Evolutionary conservation across 345 rosid genomes (phyloP).

Genomic region (Corchorus capsularis): DNA sequence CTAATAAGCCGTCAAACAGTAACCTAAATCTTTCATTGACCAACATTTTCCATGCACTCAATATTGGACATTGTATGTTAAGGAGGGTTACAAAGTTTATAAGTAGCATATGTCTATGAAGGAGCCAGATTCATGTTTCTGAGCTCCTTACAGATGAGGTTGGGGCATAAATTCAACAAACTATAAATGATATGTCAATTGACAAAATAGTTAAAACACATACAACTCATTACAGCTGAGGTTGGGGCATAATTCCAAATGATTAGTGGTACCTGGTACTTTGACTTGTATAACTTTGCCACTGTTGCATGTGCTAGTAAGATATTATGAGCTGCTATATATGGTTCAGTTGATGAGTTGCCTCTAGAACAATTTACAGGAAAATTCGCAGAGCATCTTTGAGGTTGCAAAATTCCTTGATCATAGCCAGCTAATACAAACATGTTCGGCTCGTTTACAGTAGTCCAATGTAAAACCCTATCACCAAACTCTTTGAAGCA

Average conservation of each 20-base stretch:
- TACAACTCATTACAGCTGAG: too few relatives aligned
- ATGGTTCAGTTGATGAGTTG: conserved; percentile 73
- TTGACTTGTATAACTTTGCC: conserved; percentile 51
- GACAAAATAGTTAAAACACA: not conserved
- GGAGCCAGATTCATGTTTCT: conserved; percentile 7
- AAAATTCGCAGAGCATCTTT: conserved; percentile 40
- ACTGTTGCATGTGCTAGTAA: conserved; percentile 70
- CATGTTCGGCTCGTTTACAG: conserved; percentile 67
- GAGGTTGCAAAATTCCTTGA: conserved; percentile 34
- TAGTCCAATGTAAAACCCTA: conserved; percentile 62
- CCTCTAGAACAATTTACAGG: conserved; percentile 28
- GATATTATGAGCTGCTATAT: conserved; percentile 60
- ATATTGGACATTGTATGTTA: not conserved
- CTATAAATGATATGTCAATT: not conserved
- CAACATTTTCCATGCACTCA: not conserved
- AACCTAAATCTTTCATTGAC: not conserved
- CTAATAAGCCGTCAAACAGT: too few relatives aligned
- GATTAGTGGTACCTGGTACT: conserved; percentile 55
- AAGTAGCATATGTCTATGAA: conserved; percentile 4
- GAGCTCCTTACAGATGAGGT: not conserved
- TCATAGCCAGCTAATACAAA: conserved; percentile 39
- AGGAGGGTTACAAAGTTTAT: not conserved
- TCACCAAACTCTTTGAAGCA: conserved; percentile 82
- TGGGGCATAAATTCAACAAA: not conserved
- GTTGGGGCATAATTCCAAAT: too few relatives aligned